Evolutionary conservation across 106 monocot genomes (phyloP).

Genomic region (Dendrobium officinale): DNA sequence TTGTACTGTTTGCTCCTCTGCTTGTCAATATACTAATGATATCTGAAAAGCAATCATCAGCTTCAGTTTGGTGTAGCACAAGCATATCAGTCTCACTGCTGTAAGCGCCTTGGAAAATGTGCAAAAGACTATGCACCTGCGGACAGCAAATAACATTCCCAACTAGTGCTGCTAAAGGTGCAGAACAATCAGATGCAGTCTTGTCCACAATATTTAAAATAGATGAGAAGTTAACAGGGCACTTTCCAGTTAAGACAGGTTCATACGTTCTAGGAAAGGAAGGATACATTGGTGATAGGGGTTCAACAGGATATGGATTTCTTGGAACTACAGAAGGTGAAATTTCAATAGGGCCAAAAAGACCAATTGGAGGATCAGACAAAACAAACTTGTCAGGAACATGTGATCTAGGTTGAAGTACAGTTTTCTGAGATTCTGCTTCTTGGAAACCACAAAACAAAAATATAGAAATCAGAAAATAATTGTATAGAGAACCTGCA

Average conservation of each 20-base stretch:
- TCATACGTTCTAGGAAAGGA: conserved; percentile 79
- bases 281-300: conserved; percentile 90
- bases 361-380: conserved; percentile 73
- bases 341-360: conserved; percentile 88
- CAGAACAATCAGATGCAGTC: conserved; percentile 91
- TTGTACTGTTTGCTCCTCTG: conserved; percentile 77
- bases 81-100: conserved; percentile 37
- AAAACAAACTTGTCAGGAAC: conserved; percentile 56
- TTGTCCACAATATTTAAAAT: conserved; percentile 69
- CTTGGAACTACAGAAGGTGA: conserved; percentile 74
- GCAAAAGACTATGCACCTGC: conserved; percentile 80
- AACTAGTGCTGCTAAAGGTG: conserved; percentile 75
- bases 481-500: conserved; percentile 58
- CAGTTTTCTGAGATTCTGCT: conserved; percentile 42
- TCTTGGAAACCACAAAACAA: conserved; percentile 49
- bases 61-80: conserved; percentile 41
- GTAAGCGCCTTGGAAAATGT: conserved; percentile 78
- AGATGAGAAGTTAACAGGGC: conserved; percentile 74
- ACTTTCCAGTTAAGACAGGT: conserved; percentile 83
- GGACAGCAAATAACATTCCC: conserved; percentile 97
- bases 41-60: conserved; percentile 90
- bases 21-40: conserved; percentile 70
- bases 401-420: conserved; percentile 33
- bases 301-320: conserved; percentile 68
- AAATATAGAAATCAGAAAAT: conserved; percentile 39